Conservation (phyloP, 2,329 filamentous ascomycete species). For the Trichophyton simii region DNA sequence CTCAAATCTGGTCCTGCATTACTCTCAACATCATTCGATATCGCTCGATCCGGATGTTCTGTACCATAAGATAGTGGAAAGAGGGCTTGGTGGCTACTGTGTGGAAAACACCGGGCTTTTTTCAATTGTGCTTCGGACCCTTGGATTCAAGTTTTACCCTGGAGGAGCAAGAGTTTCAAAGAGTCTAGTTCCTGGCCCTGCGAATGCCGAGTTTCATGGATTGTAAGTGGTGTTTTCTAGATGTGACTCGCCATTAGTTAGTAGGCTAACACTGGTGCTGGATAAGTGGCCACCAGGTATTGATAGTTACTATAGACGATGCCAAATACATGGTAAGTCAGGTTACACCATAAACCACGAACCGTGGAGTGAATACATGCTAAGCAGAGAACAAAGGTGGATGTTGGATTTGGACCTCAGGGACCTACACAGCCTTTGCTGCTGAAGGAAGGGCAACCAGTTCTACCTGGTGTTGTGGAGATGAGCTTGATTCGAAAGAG, state of each 20-base stretch:
- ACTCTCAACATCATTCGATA: slow-evolving; percentile 38
- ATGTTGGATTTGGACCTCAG: slow-evolving; percentile 54
- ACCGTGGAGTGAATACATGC: neutral
- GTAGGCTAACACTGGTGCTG: neutral
- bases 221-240: slow-evolving; percentile 28
- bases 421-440: slow-evolving; percentile 47
- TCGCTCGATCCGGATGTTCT: slow-evolving; percentile 39
- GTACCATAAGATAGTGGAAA: slow-evolving; percentile 42
- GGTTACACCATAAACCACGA: neutral
- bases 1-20: slow-evolving; percentile 46
- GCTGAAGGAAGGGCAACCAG: slow-evolving; percentile 32
- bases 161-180: slow-evolving; percentile 40
- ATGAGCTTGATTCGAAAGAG: slow-evolving; percentile 42
- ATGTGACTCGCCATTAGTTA: neutral
- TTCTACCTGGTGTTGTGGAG: slow-evolving; percentile 40
- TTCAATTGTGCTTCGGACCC: slow-evolving; percentile 37
- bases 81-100: slow-evolving; percentile 46
- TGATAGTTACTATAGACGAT: slow-evolving; percentile 45
- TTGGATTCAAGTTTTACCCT: slow-evolving; percentile 44
- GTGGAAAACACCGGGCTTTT: slow-evolving; percentile 49
- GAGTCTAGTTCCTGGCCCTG: slow-evolving; percentile 23
- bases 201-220: slow-evolving; percentile 32
- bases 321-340: slow-evolving; percentile 30
- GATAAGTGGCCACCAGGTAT: slow-evolving; percentile 44
- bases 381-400: slow-evolving; percentile 28